Evolutionary conservation across 176 grass and related monocot species (phyloP).

Genomic region (Oryza nivara): DNA sequence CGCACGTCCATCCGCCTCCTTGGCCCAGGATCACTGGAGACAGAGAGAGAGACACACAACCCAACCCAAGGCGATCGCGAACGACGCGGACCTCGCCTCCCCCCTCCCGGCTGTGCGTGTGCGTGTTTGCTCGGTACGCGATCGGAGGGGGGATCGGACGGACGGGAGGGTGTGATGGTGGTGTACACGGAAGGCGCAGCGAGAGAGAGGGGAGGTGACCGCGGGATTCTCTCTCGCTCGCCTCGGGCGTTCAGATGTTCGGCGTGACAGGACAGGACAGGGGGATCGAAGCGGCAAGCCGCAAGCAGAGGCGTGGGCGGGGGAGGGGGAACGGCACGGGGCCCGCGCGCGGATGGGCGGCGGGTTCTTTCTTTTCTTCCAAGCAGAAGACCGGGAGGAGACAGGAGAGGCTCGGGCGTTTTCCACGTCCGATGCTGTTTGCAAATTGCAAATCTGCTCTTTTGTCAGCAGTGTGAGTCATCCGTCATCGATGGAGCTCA

Average conservation of each 20-base stretch:
- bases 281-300: background rate
- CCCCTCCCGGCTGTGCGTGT: no score
- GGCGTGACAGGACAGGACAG: conserved; percentile 5
- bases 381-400: background rate
- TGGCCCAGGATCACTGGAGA: no score
- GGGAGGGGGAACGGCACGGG: background rate
- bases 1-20: conserved; percentile 44
- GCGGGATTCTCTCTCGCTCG: background rate
- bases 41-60: no score
- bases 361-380: conserved; percentile 38
- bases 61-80: background rate
- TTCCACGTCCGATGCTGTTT: no score
- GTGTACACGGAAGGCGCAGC: conserved; percentile 41
- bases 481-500: no score
- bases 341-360: conserved; percentile 16
- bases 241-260: conserved; percentile 28
- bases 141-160: background rate
- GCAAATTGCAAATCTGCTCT: background rate
- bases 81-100: no score
- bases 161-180: background rate
- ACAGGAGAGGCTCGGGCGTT: background rate
- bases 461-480: background rate
- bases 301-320: background rate
- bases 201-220: background rate
- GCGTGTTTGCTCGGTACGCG: background rate